Evolutionary conservation across 1,139 yeast species (phyloP).

Genomic region (Diutina catenulata): DNA sequence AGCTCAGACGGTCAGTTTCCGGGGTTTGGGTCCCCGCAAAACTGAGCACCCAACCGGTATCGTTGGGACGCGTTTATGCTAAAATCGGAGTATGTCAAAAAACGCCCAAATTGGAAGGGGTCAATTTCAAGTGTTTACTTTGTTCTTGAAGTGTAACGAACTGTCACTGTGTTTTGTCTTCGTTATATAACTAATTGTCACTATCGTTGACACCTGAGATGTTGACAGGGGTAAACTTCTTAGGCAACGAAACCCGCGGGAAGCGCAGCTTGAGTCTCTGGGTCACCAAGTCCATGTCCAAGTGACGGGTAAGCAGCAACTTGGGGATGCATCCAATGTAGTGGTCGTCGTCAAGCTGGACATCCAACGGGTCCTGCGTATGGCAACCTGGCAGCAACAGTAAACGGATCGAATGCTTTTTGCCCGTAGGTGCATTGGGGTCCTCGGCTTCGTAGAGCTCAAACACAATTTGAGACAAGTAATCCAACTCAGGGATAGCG

Average conservation of each 20-base stretch:
- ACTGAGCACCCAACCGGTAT: too few relatives aligned
- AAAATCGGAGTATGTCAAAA: too few relatives aligned
- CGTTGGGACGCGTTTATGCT: too few relatives aligned
- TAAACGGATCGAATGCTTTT: constrained; percentile 78
- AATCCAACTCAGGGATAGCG: constrained; percentile 92
- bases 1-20: too few relatives aligned
- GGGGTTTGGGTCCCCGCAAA: too few relatives aligned
- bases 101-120: too few relatives aligned
- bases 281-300: constrained; percentile 83
- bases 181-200: too few relatives aligned
- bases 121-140: too few relatives aligned
- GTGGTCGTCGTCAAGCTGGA: constrained; percentile 91
- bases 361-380: constrained; percentile 94
- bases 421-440: constrained; percentile 42
- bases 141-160: too few relatives aligned
- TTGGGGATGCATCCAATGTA: constrained; percentile 94
- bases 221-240: constrained; percentile 83
- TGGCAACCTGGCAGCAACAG: constrained; percentile 96
- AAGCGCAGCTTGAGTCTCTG: constrained; percentile 76
- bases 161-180: too few relatives aligned
- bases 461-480: constrained; percentile 87
- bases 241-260: constrained; percentile 80
- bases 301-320: constrained; percentile 78
- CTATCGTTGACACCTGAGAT: constrained; percentile 30
- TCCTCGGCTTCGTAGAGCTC: constrained; percentile 82